Percentiles rank a stretch among this genome's conserved stretches.
Conservation (phyloP, 1,284 basidiomycete species). For the Neonothopanus nambi region DNA sequence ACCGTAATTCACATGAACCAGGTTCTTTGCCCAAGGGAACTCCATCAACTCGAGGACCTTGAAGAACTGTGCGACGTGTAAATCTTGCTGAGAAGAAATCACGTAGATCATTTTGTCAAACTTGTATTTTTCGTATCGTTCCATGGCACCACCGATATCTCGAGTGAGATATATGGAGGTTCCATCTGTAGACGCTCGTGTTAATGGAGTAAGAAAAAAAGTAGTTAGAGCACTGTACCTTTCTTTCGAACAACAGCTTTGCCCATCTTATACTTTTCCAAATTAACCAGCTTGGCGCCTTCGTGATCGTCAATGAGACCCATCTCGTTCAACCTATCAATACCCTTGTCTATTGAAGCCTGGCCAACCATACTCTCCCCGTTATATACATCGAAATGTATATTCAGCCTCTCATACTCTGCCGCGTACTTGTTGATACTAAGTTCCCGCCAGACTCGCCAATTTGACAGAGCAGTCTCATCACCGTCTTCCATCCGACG, state of each 20-base stretch:
- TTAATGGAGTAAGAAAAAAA: neutral
- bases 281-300: constrained; percentile 77
- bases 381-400: constrained; percentile 91
- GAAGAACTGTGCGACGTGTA: constrained; percentile 94
- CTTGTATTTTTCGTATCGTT: constrained; percentile 90
- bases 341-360: constrained; percentile 74
- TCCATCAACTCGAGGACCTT: constrained; percentile 92
- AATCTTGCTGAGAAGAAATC: constrained; percentile 91
- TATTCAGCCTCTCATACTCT: constrained; percentile 90
- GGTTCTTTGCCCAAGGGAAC: constrained; percentile 80
- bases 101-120: constrained; percentile 99
- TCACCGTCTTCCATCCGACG: constrained; percentile 97
- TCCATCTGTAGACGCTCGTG: constrained; percentile 63
- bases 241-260: constrained; percentile 91
- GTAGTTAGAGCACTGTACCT: constrained; percentile 55
- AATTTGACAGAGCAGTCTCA: constrained; percentile 80
- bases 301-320: constrained; percentile 66
- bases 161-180: constrained; percentile 99
- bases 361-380: constrained; percentile 91
- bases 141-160: constrained; percentile 92
- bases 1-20: constrained; percentile 94
- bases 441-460: constrained; percentile 91
- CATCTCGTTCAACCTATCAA: constrained; percentile 60
- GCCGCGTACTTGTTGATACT: constrained; percentile 91
- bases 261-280: constrained; percentile 88